Percentiles rank a stretch among this genome's conserved stretches.
phyloP scores from a whole-genome alignment of 148 eudicot genomes.

The Rhododendron henanense region DNA sequence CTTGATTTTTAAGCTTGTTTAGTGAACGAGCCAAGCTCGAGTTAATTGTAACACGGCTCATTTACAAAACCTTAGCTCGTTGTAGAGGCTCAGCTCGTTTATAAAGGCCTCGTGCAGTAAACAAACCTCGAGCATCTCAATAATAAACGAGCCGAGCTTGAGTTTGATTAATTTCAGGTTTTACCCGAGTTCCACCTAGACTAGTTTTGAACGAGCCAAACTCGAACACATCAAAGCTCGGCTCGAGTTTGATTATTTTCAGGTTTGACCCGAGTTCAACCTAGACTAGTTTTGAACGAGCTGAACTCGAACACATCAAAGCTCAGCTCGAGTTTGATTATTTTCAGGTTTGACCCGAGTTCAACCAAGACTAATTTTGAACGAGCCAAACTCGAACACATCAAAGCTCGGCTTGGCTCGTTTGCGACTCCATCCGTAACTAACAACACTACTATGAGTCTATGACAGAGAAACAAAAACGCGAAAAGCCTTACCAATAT shows the following conservation, averaged over 20 bases:
- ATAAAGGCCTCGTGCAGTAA: not conserved
- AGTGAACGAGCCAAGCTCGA: not conserved
- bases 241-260: not conserved
- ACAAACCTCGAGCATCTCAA: not conserved
- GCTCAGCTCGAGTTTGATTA: not conserved
- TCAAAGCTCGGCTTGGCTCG: not conserved
- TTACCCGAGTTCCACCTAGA: too few species aligned
- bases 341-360: not conserved
- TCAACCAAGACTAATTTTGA: not conserved
- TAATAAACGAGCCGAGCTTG: not conserved
- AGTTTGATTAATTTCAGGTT: too few species aligned
- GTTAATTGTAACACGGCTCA: not conserved
- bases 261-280: not conserved
- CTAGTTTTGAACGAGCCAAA: too few species aligned
- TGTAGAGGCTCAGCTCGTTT: not conserved
- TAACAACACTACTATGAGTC: not conserved
- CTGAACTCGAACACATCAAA: too few species aligned
- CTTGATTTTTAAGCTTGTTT: not conserved
- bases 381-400: not conserved
- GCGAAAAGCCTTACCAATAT: conserved; percentile 45
- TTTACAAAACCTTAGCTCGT: too few species aligned
- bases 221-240: too few species aligned
- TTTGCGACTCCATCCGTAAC: not conserved
- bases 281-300: too few species aligned
- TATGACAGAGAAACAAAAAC: not conserved